These are phyloP conservation scores for Penstemon newberryi DNA, from an alignment of 257 asterid species.

Conservation along the genomic window DNA sequence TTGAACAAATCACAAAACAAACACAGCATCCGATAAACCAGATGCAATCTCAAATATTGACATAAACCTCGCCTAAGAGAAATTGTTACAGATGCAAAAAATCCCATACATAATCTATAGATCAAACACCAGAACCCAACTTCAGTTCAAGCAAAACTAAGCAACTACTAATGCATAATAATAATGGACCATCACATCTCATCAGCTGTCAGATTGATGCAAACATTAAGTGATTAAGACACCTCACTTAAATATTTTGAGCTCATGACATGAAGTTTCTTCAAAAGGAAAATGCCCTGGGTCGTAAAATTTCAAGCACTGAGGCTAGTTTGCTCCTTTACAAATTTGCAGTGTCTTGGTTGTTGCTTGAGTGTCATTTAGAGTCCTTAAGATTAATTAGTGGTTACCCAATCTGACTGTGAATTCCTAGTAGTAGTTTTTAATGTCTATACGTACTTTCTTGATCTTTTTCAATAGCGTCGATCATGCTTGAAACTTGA, in stretches of 20 bases:
- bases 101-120: not conserved
- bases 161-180: conserved; percentile 13
- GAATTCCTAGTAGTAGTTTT: no score
- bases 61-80: not conserved
- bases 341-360: no score
- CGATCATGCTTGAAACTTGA: no score
- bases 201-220: conserved; percentile 8
- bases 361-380: no score
- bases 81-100: not conserved
- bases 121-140: not conserved
- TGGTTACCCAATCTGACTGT: no score
- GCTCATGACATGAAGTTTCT: no score
- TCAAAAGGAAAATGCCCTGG: no score
- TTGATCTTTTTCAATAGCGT: no score
- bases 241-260: not conserved
- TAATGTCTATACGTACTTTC: no score
- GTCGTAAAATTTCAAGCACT: no score
- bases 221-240: not conserved
- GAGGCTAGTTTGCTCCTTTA: no score
- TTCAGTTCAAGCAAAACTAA: conserved; percentile 4
- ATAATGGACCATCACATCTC: not conserved
- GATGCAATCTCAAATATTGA: not conserved
- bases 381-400: no score
- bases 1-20: conserved; percentile 2
- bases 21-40: not conserved